Evolutionary conservation across 2,329 filamentous ascomycete species (phyloP).

Genomic region (Byssoonygena ceratinophila): DNA sequence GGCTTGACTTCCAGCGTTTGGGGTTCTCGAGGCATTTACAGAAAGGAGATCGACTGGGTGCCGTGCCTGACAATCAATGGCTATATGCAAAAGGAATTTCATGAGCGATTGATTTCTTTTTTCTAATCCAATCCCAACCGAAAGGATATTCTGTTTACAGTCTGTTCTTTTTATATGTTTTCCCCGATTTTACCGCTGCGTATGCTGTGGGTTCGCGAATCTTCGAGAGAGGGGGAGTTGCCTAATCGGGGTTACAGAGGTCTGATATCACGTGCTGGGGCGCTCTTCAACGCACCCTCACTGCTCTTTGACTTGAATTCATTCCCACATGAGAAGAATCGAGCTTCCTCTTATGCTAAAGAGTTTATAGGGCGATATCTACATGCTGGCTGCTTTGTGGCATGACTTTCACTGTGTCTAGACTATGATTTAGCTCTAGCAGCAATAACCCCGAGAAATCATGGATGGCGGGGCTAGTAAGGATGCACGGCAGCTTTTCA

Average conservation of each 20-base stretch:
- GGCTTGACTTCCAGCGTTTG: too few relatives aligned
- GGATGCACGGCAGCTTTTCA: not conserved
- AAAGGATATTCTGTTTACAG: not conserved
- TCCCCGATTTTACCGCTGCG: not conserved
- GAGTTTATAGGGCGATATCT: not conserved
- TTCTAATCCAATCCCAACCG: not conserved
- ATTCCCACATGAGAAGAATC: not conserved
- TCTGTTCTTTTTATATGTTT: not conserved
- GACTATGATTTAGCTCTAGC: not conserved
- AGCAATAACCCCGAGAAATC: not conserved
- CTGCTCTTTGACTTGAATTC: not conserved
- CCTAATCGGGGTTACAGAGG: not conserved
- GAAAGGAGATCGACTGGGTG: not conserved
- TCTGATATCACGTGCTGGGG: conserved; percentile 9
- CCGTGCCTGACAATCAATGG: not conserved
- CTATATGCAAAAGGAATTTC: not conserved
- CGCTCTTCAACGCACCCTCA: not conserved
- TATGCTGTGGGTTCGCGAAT: not conserved
- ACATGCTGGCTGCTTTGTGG: not conserved
- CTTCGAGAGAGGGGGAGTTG: not conserved
- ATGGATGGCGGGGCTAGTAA: conserved; percentile 3
- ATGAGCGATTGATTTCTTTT: not conserved
- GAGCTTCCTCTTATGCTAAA: not conserved
- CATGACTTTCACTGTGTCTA: too few relatives aligned
- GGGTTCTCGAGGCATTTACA: not conserved